Conservation (phyloP, 108 stramenopile genomes). For the Pseudonitzschia delicatissima region DNA sequence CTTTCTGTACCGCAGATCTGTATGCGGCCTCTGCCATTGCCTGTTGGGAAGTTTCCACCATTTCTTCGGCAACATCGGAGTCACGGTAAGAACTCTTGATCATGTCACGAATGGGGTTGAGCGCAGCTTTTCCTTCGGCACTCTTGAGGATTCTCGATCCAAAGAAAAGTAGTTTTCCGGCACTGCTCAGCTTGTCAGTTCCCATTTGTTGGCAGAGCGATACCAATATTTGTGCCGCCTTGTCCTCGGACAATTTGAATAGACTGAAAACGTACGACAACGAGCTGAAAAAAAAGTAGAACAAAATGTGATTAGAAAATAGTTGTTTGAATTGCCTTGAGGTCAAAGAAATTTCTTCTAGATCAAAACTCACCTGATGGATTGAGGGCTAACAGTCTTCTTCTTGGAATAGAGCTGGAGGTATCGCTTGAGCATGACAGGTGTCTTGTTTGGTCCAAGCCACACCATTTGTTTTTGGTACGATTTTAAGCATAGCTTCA, state of each 20-base stretch:
- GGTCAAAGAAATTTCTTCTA: too few species aligned
- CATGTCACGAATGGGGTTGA: conserved; percentile 56
- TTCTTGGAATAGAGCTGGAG: conserved; percentile 71
- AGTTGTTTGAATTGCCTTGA: background rate
- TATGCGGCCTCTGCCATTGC: conserved; percentile 83
- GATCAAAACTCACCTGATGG: conserved; percentile 54
- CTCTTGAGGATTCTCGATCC: conserved; percentile 74
- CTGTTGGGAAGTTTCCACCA: conserved; percentile 61
- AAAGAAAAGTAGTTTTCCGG: conserved; percentile 80
- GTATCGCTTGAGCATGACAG: conserved; percentile 62
- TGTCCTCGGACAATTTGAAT: conserved; percentile 67
- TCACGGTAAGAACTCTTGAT: conserved; percentile 57
- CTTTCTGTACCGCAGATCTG: conserved; percentile 54
- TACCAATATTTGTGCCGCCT: conserved; percentile 65
- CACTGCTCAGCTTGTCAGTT: conserved; percentile 49
- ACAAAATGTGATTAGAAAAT: background rate
- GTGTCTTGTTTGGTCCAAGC: conserved; percentile 46
- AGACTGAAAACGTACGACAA: conserved; percentile 71
- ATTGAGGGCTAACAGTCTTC: conserved; percentile 61
- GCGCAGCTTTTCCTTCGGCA: conserved; percentile 42
- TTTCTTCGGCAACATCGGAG: conserved; percentile 30
- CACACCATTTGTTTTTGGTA: conserved; percentile 65
- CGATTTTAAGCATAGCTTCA: conserved; percentile 63
- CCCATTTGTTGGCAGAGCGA: conserved; percentile 50
- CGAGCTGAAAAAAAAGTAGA: conserved; percentile 33